Percentiles rank a stretch among this genome's conserved stretches.
These are phyloP conservation scores for Stipa capillata DNA, from an alignment of 176 grass and related monocot genomes.

Conservation along the genomic window DNA sequence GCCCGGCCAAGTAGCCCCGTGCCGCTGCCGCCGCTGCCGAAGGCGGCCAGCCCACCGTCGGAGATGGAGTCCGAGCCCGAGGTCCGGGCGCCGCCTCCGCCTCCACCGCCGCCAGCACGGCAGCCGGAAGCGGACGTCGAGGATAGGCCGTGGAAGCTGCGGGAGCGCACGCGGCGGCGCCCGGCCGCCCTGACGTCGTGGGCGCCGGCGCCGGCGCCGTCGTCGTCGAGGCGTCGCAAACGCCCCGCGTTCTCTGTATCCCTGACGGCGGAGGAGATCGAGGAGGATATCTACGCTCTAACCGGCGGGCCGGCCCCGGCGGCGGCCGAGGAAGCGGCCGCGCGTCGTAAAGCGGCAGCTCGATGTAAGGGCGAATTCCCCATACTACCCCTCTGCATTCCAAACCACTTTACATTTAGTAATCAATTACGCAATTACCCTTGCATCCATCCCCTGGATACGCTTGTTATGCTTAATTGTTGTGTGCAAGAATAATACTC, in stretches of 20 bases:
- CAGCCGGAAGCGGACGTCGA: background rate
- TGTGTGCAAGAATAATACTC: conserved; percentile 30
- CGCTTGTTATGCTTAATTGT: conserved; percentile 29
- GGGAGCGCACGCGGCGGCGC: conserved; percentile 35
- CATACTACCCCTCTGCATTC: conserved; percentile 9
- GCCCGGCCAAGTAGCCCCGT: background rate
- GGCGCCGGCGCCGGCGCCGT: background rate
- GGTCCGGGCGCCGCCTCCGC: background rate
- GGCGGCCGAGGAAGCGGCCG: conserved; percentile 78
- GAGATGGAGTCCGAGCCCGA: background rate
- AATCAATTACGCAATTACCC: background rate
- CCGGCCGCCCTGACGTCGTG: conserved; percentile 1
- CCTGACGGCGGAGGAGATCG: conserved; percentile 74
- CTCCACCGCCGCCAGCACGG: background rate
- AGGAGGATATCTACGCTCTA: conserved; percentile 91
- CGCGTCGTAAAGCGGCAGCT: conserved; percentile 67
- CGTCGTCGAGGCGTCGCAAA: conserved; percentile 25
- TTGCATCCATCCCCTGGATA: background rate
- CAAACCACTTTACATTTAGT: background rate
- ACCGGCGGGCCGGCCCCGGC: conserved; percentile 71
- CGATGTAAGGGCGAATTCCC: conserved; percentile 64
- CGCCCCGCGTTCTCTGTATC: conserved; percentile 47
- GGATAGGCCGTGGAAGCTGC: conserved; percentile 70
- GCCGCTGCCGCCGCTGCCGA: background rate
- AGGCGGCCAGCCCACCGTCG: background rate